Conservation (phyloP, 2,329 filamentous ascomycete species). For the Ascomycota sp. region DNA sequence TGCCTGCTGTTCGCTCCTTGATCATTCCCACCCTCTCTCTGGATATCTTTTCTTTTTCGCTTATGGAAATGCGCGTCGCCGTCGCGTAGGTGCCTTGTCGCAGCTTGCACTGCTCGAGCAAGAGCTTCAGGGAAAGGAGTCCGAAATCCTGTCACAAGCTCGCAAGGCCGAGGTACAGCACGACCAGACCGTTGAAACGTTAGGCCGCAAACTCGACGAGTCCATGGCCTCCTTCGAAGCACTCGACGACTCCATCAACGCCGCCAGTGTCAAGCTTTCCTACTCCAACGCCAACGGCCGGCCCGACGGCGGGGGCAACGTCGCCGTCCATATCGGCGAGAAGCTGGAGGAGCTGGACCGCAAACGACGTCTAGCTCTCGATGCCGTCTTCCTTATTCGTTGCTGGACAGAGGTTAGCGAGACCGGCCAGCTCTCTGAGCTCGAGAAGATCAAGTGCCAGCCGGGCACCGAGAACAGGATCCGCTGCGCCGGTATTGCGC, state of each 20-base stretch:
- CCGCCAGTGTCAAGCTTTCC: conserved; percentile 19
- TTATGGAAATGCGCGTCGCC: not conserved
- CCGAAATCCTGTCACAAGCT: conserved; percentile 72
- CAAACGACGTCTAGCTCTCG: conserved; percentile 69
- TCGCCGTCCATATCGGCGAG: conserved; percentile 87
- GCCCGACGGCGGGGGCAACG: conserved; percentile 48
- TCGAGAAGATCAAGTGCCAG: conserved; percentile 71
- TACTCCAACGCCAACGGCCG: conserved; percentile 12
- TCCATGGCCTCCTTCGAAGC: conserved; percentile 82
- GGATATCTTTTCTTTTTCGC: not conserved
- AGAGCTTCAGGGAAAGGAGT: conserved; percentile 74
- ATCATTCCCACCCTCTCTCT: not conserved
- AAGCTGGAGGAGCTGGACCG: conserved; percentile 82
- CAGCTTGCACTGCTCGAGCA: conserved; percentile 51
- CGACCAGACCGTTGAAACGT: conserved; percentile 67
- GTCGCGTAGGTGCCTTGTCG: conserved; percentile 32
- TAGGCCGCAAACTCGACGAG: conserved; percentile 74
- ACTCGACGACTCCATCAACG: conserved; percentile 63
- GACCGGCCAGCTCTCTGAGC: conserved; percentile 59
- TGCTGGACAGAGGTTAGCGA: conserved; percentile 95
- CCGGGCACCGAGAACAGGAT: conserved; percentile 82
- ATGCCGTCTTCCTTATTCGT: conserved; percentile 84
- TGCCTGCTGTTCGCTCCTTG: too few species aligned
- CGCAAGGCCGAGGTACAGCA: conserved; percentile 81
- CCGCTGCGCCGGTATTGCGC: conserved; percentile 75